phyloP scores from a whole-genome alignment of 148 eudicot genomes.

The Vaccinium macrocarpon region DNA sequence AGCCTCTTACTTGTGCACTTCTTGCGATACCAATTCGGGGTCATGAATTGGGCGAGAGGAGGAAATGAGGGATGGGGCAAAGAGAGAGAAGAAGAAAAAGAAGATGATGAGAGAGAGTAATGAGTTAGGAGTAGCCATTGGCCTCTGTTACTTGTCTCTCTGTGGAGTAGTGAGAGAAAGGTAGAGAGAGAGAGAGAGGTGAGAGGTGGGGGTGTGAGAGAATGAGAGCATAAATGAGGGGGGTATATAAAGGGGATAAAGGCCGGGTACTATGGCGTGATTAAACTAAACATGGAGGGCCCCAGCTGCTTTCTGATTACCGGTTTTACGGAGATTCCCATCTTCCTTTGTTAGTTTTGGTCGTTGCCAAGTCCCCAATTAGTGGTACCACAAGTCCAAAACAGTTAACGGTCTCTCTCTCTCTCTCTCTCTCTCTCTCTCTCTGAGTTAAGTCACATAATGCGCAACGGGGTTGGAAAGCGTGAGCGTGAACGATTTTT shows the following conservation, averaged over 20 bases:
- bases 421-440: not conserved
- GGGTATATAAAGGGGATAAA: conserved; percentile 39
- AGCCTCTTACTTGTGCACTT: conserved; percentile 50
- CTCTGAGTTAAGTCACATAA: not conserved
- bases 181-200: not conserved
- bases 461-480: no score
- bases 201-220: conserved; percentile 7
- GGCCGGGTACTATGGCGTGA: conserved; percentile 36
- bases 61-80: conserved; percentile 24
- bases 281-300: conserved; percentile 32
- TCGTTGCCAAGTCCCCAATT: conserved; percentile 16
- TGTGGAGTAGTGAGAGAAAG: conserved; percentile 9
- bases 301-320: conserved; percentile 25
- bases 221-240: conserved; percentile 20
- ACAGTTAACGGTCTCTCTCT: not conserved
- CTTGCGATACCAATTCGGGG: conserved; percentile 52
- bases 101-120: conserved; percentile 22
- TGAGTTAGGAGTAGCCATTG: conserved; percentile 23
- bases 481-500: no score
- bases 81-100: conserved; percentile 17
- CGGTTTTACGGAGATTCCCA: conserved; percentile 30
- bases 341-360: conserved; percentile 20
- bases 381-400: not conserved
- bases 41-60: conserved; percentile 34
- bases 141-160: not conserved